Percentiles rank a stretch among this genome's conserved stretches.
Conservation (phyloP, 768 basidiomycete genomes). For the Psilocybe tampanensis region DNA sequence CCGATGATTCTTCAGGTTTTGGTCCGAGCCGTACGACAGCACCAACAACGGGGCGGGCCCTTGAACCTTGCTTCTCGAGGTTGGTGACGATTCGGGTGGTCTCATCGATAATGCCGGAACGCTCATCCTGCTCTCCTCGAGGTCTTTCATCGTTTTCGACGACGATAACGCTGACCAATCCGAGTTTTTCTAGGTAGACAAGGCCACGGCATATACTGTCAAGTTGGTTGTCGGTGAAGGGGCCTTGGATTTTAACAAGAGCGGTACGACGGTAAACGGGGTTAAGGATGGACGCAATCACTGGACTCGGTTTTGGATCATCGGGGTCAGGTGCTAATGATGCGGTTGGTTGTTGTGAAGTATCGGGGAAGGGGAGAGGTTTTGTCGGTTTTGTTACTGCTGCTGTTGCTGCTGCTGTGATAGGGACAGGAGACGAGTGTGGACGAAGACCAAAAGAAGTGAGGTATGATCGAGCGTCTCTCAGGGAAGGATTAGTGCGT, state of each 20-base stretch:
- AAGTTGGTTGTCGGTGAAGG: slow-evolving; percentile 90
- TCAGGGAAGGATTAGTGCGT: slow-evolving; percentile 85
- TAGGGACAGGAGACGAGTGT: slow-evolving; percentile 30
- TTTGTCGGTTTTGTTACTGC: slow-evolving; percentile 29
- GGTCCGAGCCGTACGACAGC: slow-evolving; percentile 85
- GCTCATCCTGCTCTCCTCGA: slow-evolving; percentile 71
- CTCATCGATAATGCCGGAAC: slow-evolving; percentile 70
- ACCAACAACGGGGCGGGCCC: slow-evolving; percentile 86
- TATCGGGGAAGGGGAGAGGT: slow-evolving; percentile 26
- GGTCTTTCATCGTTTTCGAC: slow-evolving; percentile 83
- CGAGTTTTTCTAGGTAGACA: slow-evolving; percentile 94
- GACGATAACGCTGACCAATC: slow-evolving; percentile 93
- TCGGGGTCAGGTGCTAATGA: slow-evolving; percentile 35
- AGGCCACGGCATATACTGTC: slow-evolving; percentile 93
- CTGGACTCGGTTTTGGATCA: slow-evolving; percentile 48
- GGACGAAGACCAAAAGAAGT: slow-evolving; percentile 85
- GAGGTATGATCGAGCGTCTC: slow-evolving; percentile 90
- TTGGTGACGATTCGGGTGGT: slow-evolving; percentile 81
- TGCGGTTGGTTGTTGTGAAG: slow-evolving; percentile 29
- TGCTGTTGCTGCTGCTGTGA: too few relatives aligned
- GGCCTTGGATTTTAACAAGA: slow-evolving; percentile 95
- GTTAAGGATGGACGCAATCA: slow-evolving; percentile 78
- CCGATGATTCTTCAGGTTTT: slow-evolving; percentile 49
- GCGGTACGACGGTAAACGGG: slow-evolving; percentile 87
- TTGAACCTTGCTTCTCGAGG: slow-evolving; percentile 84